Evolutionary conservation across 768 basidiomycete species (phyloP).

Genomic region (Mycena vulgaris): DNA sequence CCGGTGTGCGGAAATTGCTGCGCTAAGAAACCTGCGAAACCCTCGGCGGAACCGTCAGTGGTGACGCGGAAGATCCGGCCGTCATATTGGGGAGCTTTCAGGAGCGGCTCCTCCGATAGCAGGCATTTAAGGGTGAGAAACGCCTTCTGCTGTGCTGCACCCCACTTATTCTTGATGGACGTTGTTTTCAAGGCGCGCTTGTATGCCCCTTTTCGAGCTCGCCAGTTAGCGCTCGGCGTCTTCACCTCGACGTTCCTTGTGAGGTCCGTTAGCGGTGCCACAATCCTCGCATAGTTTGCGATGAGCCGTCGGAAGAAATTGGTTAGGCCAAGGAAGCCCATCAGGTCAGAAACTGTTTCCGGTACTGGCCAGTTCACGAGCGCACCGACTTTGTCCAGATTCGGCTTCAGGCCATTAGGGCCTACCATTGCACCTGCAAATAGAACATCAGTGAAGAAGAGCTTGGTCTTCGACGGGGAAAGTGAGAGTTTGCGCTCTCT

Average conservation of each 20-base stretch:
- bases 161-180: constrained; percentile 41
- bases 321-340: too few species aligned
- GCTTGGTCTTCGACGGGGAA: constrained; percentile 50
- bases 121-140: too few species aligned
- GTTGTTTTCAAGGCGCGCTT: constrained; percentile 41
- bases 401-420: neutral
- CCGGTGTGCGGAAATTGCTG: constrained; percentile 39
- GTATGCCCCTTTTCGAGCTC: constrained; percentile 42
- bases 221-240: constrained; percentile 38
- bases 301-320: too few species aligned
- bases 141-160: constrained; percentile 38
- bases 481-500: constrained; percentile 50
- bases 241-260: too few species aligned
- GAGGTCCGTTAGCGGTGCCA: constrained; percentile 51
- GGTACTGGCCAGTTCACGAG: too few species aligned
- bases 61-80: constrained; percentile 48
- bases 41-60: constrained; percentile 47
- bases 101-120: constrained; percentile 42
- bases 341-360: too few species aligned
- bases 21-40: constrained; percentile 47
- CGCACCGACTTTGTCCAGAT: too few species aligned
- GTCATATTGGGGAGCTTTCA: constrained; percentile 43
- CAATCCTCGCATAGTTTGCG: constrained; percentile 51
- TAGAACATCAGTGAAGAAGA: constrained; percentile 54
- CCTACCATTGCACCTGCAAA: constrained; percentile 51